These are phyloP conservation scores for Stephania japonica DNA, from an alignment of 164 flowering plant species.

Conservation along the genomic window DNA sequence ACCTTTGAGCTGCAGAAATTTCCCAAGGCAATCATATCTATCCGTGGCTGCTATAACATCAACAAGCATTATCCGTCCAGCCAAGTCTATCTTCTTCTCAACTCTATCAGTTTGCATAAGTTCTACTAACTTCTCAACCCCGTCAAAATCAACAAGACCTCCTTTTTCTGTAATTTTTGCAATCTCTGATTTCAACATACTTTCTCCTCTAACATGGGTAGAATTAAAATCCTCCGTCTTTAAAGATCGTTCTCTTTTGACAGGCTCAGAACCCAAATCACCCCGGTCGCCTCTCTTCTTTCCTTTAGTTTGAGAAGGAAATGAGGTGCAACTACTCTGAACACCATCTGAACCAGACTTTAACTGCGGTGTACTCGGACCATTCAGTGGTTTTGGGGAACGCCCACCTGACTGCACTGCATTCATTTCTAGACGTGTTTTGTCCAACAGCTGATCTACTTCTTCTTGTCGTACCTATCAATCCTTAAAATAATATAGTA, in stretches of 20 bases:
- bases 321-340: conserved; percentile 42
- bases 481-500: background rate
- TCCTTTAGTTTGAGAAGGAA: conserved; percentile 61
- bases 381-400: conserved; percentile 74
- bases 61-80: conserved; percentile 59
- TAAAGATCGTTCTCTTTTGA: conserved; percentile 52
- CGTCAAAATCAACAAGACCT: conserved; percentile 62
- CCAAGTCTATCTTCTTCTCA: conserved; percentile 65
- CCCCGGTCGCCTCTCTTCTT: conserved; percentile 65
- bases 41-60: conserved; percentile 75
- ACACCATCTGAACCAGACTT: conserved; percentile 64
- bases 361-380: conserved; percentile 49
- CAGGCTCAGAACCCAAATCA: conserved; percentile 60
- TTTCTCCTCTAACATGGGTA: conserved; percentile 35
- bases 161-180: conserved; percentile 68
- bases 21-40: conserved; percentile 59
- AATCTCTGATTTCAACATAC: conserved; percentile 55
- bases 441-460: conserved; percentile 64
- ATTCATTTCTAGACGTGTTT: conserved; percentile 77
- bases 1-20: conserved; percentile 78
- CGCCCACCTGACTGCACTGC: conserved; percentile 66
- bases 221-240: conserved; percentile 59
- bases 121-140: conserved; percentile 72
- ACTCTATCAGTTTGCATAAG: conserved; percentile 58
- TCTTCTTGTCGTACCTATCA: conserved; percentile 78